These are phyloP conservation scores for Solanum medicagineum DNA, from an alignment of 257 asterid species.

Conservation along the genomic window DNA sequence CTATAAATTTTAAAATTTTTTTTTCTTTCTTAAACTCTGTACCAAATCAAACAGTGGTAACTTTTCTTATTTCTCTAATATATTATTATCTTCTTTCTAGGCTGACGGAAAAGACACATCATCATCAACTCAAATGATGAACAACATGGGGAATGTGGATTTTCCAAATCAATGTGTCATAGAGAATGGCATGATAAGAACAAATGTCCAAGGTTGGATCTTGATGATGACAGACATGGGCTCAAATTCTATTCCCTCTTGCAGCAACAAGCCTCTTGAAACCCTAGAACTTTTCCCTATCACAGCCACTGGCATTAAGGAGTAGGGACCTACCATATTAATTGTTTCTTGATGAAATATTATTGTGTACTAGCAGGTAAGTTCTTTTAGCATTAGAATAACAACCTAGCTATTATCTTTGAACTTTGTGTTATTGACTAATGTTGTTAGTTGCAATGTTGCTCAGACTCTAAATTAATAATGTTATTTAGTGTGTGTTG, in stretches of 20 bases:
- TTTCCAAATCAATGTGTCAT: conserved; percentile 7
- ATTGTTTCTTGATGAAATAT: neutral
- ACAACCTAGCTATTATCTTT: neutral
- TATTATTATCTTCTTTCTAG: neutral
- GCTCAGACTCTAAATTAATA: neutral
- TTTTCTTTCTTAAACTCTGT: too few species aligned
- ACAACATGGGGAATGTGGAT: conserved; percentile 26
- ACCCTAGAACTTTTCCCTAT: conserved; percentile 80
- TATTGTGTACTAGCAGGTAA: neutral
- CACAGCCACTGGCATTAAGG: conserved; percentile 9
- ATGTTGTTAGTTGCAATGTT: neutral
- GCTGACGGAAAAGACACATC: conserved; percentile 13
- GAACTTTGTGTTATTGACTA: neutral
- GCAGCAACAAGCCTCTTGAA: conserved; percentile 20
- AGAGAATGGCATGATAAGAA: conserved; percentile 12
- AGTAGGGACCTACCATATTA: neutral
- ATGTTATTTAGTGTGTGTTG: too few species aligned
- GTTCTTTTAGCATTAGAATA: neutral
- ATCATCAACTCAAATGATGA: neutral
- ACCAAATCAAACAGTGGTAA: too few species aligned
- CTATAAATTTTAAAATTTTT: too few species aligned
- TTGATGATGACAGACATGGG: conserved; percentile 20
- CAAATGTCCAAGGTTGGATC: conserved; percentile 25
- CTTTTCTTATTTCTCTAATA: neutral
- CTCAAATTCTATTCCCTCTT: conserved; percentile 17